Evolutionary conservation across 1,139 yeast genomes (phyloP).

Genomic region (Diutina pseudorugosa): DNA sequence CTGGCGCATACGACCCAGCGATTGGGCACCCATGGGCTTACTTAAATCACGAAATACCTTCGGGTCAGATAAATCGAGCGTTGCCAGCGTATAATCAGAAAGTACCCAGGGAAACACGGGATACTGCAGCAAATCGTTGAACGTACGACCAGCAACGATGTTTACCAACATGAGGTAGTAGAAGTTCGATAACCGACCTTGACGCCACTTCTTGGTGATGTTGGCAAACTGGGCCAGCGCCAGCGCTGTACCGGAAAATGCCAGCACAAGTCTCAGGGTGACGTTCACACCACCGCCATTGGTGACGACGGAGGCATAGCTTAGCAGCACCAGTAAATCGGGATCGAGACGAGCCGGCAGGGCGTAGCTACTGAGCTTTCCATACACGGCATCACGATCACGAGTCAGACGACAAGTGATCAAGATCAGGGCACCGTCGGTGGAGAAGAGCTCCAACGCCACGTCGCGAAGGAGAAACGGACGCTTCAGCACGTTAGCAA

Average conservation of each 20-base stretch:
- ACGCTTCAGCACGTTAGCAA: slow-evolving; percentile 56
- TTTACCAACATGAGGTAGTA: slow-evolving; percentile 68
- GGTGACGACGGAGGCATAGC: background rate
- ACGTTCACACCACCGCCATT: background rate
- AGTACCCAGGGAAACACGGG: slow-evolving; percentile 89
- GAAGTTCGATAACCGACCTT: slow-evolving; percentile 69
- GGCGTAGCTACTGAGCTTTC: slow-evolving; percentile 20
- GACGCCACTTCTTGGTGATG: slow-evolving; percentile 55
- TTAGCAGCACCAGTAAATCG: background rate
- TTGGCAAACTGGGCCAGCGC: background rate
- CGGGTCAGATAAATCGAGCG: slow-evolving; percentile 48
- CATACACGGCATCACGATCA: slow-evolving; percentile 45
- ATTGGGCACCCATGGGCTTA: slow-evolving; percentile 87
- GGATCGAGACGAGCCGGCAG: background rate
- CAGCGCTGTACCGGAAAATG: background rate
- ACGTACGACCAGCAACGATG: slow-evolving; percentile 77
- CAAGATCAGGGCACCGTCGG: slow-evolving; percentile 56
- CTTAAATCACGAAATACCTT: slow-evolving; percentile 57
- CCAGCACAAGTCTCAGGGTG: background rate
- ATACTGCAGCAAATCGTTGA: slow-evolving; percentile 77
- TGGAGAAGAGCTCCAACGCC: slow-evolving; percentile 65
- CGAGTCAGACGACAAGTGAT: slow-evolving; percentile 41
- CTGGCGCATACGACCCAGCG: slow-evolving; percentile 40
- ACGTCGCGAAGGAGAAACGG: slow-evolving; percentile 68
- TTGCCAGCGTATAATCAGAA: slow-evolving; percentile 62